Percentiles rank a stretch among this genome's conserved stretches.
These are phyloP conservation scores for Stachybotrys chartarum DNA, from an alignment of 2,329 filamentous ascomycete genomes.

Conservation along the genomic window DNA sequence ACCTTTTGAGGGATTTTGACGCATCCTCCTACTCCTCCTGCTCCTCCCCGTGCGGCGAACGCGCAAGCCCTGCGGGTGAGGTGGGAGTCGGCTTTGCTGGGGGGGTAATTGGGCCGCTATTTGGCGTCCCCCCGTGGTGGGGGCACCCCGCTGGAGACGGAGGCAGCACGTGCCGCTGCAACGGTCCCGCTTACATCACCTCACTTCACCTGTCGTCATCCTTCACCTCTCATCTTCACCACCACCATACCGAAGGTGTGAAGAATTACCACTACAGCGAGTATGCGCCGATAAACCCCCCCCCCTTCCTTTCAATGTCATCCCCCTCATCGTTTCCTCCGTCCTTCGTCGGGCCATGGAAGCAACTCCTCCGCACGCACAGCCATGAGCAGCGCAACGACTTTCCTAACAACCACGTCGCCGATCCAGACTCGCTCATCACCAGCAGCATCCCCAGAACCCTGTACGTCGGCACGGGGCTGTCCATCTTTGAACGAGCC, in stretches of 20 bases:
- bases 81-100: too few relatives aligned
- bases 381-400: constrained; percentile 28
- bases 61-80: too few relatives aligned
- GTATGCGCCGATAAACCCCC: background rate
- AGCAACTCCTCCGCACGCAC: constrained; percentile 20
- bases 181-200: too few relatives aligned
- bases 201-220: background rate
- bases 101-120: too few relatives aligned
- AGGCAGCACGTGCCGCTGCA: too few relatives aligned
- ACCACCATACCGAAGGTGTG: background rate
- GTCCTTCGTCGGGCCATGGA: constrained; percentile 31
- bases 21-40: too few relatives aligned
- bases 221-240: background rate
- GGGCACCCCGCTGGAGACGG: too few relatives aligned
- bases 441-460: constrained; percentile 37
- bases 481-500: constrained; percentile 44
- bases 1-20: too few relatives aligned
- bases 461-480: constrained; percentile 51
- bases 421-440: constrained; percentile 37
- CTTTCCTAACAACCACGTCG: constrained; percentile 41
- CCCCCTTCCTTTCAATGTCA: constrained; percentile 4
- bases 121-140: too few relatives aligned
- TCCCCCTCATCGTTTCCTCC: constrained; percentile 20
- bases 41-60: too few relatives aligned
- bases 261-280: too few relatives aligned